A percentile compares a stretch with the other conserved stretches of the same genome.
Evolutionary conservation across 2,329 filamentous ascomycete species (phyloP).

Genomic region (Phialemoniopsis sp.): DNA sequence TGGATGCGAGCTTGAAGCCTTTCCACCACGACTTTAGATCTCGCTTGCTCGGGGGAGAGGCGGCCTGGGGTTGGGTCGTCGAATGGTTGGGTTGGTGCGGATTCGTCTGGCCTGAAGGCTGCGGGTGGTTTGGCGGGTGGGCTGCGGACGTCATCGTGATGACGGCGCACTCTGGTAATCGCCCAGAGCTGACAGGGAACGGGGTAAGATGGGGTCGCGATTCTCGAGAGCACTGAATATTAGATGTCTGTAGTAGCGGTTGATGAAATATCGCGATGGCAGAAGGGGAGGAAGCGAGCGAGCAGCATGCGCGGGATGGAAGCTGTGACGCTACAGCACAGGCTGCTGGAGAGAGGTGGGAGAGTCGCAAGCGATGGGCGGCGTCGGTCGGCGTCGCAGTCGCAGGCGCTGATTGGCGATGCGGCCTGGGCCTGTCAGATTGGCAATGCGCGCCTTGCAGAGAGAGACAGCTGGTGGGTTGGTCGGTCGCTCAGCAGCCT

Average conservation of each 20-base stretch:
- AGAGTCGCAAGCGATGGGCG: too few relatives aligned
- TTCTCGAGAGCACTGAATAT: not conserved
- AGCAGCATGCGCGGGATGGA: not conserved
- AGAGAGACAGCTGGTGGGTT: too few relatives aligned
- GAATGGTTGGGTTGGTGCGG: constrained; percentile 8
- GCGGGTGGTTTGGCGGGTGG: constrained; percentile 8
- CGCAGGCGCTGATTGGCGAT: too few relatives aligned
- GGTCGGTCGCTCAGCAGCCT: too few relatives aligned
- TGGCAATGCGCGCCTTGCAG: too few relatives aligned
- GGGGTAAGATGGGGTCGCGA: not conserved
- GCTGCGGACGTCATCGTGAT: constrained; percentile 23
- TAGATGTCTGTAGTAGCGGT: not conserved
- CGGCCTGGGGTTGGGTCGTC: constrained; percentile 28
- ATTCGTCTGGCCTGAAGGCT: not conserved
- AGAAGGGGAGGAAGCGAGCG: not conserved
- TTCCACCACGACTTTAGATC: constrained; percentile 98
- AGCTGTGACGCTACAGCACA: too few relatives aligned
- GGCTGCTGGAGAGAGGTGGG: too few relatives aligned
- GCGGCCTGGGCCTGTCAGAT: too few relatives aligned
- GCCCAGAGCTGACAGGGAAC: constrained; percentile 1
- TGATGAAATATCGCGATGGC: too few relatives aligned
- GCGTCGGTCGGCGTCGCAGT: too few relatives aligned
- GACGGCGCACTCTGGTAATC: constrained; percentile 15
- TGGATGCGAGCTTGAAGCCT: constrained; percentile 73
- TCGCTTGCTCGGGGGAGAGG: constrained; percentile 77